Evolutionary conservation across 2,329 filamentous ascomycete genomes (phyloP), one percentile per base, ranked within the genome.

Genomic region (Diaporthe sp.): DNA sequence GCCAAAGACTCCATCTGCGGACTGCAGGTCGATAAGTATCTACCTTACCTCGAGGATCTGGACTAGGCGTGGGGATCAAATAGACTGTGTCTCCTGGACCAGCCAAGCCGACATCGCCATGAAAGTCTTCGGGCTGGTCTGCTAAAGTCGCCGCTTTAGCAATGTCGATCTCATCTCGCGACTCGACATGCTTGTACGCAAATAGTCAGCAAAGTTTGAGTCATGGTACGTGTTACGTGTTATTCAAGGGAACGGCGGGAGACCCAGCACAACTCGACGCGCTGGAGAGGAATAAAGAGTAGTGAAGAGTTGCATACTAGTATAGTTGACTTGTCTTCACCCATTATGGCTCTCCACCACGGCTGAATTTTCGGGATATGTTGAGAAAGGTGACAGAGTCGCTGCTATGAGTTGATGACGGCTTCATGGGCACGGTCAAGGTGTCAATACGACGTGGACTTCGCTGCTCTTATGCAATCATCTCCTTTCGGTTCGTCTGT

Each of bases 101-200:
- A 42, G 71, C 57, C 22, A 73, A 6, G 31, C 61, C 61, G 9
- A 73, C 71, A n/a, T 73, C 71, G 34, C 71, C 71, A 55, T 73
- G 55, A 19, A 73, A 73, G 42, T 65, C 49, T 28, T 73, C 44
- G 22, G 71, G n/a, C 58, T 67, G 28, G 6, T 68, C 44, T n/a
- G 10, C 62, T 10, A 51, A 37, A 3, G 28, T 25, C 28, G 44
- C 28, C 2, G 62, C 44, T 37, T 51, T 51, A 3, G 62, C 44
- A 34, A 68, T 51, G 31, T 51, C 62, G 31, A 68, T 51, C 10
- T 68, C 62, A 51, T 68, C 44, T 6, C 62, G 62, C 31, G 62
- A 68, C 46, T 68, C 44, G 62, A 68, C 62, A 39, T 68, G 44
- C 62, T 68, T 25, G 31, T 6, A 19, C 19, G 19, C 28, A 2